Evolutionary conservation across 139 green algal genomes (phyloP), one percentile per base, ranked within the genome.

Genomic region (Picochlorum costavermella): DNA sequence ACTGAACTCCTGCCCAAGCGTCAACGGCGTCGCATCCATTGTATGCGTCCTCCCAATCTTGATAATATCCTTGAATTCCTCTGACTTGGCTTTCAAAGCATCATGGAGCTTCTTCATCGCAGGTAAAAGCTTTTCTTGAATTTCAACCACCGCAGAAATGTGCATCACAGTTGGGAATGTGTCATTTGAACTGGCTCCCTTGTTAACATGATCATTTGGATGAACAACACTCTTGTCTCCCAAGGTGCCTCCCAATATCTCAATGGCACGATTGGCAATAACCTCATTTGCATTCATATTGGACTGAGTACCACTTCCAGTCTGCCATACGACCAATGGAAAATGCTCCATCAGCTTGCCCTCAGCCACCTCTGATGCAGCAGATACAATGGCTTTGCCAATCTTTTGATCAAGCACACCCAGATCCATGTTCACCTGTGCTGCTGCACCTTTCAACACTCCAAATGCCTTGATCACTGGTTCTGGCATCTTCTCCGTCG

Each of bases 201-300:
- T 87, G 84, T 98, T 98, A 16, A 97, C 91, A 75, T 98, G 87
- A 72, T 98, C 92, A 70, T 98, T 98, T 50, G 92, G 92, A 71
- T 97, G 90, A 23, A 96, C 33, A 43, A 77, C 67, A 5, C 37
- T 65, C 71, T 96, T 96, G 78, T 82, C 80, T 20, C 90, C 90
- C 40, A 90, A 67, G 66, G 83, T 49, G 48, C 80, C 83, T 12
- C 84, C 86, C 67, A 97, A 61, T 10, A 96, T 79, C 76, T 96
- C 82, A 20, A 87, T 88, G 0, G 92, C 90, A n/a, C 85, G 75
- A 79, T 85, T 84, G 14, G 84, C 84, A 43, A 96, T 92, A 30
- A 96, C 89, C 73, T 98, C 92, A 70, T 98, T 98, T 33, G 83
- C 85, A 63, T 98, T 98, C 92, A 98, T 98, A 81, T 98, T 96